Evolutionary conservation across 2,329 filamentous ascomycete species (phyloP).

Genomic region (Diaporthe citrichinensis): DNA sequence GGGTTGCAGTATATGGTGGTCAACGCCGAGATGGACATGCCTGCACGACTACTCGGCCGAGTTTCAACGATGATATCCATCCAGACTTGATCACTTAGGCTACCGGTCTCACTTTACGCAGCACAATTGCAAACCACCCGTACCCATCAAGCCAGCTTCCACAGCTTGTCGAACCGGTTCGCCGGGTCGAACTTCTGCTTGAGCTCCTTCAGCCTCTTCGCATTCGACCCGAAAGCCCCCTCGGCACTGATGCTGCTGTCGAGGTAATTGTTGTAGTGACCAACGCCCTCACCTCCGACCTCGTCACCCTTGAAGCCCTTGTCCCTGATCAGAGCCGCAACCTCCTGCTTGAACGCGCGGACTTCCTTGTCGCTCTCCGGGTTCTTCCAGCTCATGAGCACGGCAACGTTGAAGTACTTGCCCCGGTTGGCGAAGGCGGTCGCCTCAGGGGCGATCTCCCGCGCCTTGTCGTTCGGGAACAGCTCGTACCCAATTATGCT

Average conservation of each 20-base stretch:
- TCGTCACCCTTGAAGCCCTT: slow-evolving; percentile 45
- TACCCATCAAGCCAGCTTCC: slow-evolving; percentile 3
- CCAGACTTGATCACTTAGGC: not conserved
- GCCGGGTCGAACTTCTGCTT: slow-evolving; percentile 53
- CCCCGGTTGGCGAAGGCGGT: slow-evolving; percentile 63
- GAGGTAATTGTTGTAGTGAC: slow-evolving; percentile 51
- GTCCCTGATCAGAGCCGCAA: slow-evolving; percentile 48
- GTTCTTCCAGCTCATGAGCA: slow-evolving; percentile 58
- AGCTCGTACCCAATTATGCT: slow-evolving; percentile 58
- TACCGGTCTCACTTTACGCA: not conserved
- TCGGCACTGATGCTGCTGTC: slow-evolving; percentile 45
- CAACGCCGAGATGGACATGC: too few species aligned
- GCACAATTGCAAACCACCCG: not conserved
- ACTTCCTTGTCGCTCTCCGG: slow-evolving; percentile 53
- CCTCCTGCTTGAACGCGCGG: slow-evolving; percentile 54
- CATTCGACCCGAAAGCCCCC: slow-evolving; percentile 51
- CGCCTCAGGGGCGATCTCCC: slow-evolving; percentile 50
- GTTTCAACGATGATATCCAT: not conserved
- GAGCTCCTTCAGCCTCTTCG: slow-evolving; percentile 48
- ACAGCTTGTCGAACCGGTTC: slow-evolving; percentile 54
- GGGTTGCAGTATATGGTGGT: not conserved
- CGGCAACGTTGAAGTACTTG: slow-evolving; percentile 58
- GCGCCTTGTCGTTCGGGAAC: slow-evolving; percentile 56
- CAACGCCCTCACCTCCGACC: slow-evolving; percentile 44
- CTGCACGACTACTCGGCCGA: too few species aligned